A percentile compares a stretch with the other conserved stretches of the same genome.
Evolutionary conservation across 179 eudicot species (phyloP).

Genomic region (Silene coronaria): DNA sequence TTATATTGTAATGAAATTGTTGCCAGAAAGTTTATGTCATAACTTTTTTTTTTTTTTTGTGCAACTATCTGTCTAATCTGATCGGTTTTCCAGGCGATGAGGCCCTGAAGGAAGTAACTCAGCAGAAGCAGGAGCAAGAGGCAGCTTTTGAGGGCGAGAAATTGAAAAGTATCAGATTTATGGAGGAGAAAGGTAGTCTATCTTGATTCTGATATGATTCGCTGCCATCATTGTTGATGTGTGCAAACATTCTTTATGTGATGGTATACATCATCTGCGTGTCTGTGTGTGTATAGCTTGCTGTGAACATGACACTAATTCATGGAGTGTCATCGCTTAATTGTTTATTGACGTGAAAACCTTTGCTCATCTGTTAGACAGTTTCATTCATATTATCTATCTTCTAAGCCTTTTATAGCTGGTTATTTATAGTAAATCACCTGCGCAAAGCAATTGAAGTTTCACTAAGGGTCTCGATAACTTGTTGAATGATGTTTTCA

Average conservation of each 20-base stretch:
- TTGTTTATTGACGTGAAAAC: not conserved
- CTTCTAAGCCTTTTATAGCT: not conserved
- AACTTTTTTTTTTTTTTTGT: slow-evolving; percentile 8
- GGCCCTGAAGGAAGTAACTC: slow-evolving; percentile 48
- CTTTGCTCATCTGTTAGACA: not conserved
- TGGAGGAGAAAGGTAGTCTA: slow-evolving; percentile 66
- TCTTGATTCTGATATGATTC: not conserved
- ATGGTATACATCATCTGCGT: slow-evolving; percentile 1
- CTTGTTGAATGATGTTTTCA: not conserved
- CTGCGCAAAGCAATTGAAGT: not conserved
- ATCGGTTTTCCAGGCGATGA: slow-evolving; percentile 44
- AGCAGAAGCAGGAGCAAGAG: slow-evolving; percentile 55
- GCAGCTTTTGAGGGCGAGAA: slow-evolving; percentile 42
- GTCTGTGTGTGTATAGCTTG: not conserved
- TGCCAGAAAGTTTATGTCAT: not conserved
- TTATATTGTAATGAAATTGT: not conserved
- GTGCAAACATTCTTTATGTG: not conserved
- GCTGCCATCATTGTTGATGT: not conserved
- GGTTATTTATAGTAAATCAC: not conserved
- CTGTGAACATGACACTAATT: not conserved
- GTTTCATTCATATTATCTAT: not conserved
- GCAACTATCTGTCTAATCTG: slow-evolving; percentile 11
- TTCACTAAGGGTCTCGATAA: not conserved
- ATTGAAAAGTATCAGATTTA: slow-evolving; percentile 32
- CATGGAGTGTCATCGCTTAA: not conserved